Base-by-base conservation (phyloP, 306 rosid genomes). In the Coriaria nepalensis region DNA sequence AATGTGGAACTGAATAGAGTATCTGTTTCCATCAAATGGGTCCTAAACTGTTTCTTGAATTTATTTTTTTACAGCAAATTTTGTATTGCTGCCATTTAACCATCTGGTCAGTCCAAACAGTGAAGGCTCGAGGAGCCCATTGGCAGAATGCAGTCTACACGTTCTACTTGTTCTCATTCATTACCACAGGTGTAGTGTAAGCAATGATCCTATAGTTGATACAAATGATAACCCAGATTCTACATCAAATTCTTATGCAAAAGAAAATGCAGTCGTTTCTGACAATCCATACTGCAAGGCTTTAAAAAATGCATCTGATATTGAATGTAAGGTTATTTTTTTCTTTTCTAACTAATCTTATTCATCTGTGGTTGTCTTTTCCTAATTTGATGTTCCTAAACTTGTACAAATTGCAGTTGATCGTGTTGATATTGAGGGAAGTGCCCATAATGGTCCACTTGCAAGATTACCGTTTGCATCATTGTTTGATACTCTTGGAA, bases 271-370 rank as follows among this genome's bases (percentile, higher is more conserved):
- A 38, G 53, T 69, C 51, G 85, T 82, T 69, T 82, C 87, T 41
- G 86, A 73, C 51, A 92, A 92, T 57, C 87, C 98, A 32, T 92
- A 71, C 75, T 78, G 93, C 81, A 92, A 75, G 67, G 93, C 93
- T 57, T 63, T 92, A 46, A 86, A 75, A 63, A 72, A 68, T 58
- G 87, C 94, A 47, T 77, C 84, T 14, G 94, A 85, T 68, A 72
- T 78, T 69, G 94, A 92, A 86, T 73, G 98, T 92, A 82, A 65
- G 71, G 48, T 64, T 56, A 60, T 51, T 20, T 46, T 40, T 10
- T 59, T 34, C 29, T 53, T 60, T 5, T 35, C 55, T 62, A 44
- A 50, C 29, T 20, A 49, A 42, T 45, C 44, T 14, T 4, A 14
- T 46, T 38, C 44, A 20, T 20, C 29, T 20, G 29, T 20, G 29